Base-by-base conservation (phyloP, 163 green algal genomes). In the Chloroidium sp. region DNA sequence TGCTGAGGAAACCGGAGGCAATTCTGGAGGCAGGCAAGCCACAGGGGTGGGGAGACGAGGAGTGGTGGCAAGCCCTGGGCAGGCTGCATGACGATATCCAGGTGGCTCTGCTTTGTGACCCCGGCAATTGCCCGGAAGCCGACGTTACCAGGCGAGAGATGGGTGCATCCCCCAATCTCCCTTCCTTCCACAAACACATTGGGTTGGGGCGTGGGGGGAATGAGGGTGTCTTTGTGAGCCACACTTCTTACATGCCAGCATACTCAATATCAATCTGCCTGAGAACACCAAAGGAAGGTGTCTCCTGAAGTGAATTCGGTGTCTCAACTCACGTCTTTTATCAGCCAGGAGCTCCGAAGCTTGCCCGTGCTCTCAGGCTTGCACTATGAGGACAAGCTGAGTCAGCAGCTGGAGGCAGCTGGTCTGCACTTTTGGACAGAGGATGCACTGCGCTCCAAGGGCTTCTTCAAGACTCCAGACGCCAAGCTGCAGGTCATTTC, bases 391-490 rank as follows among this genome's bases (percentile, higher is more conserved):
- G 85, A 85, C 62, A 77, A 88, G 75, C 84, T 98, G 84, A 88
- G 90, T 59, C 76, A 85, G 0, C 61, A 80, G 14, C 85, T 98
- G 83, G 3, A 57, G 58, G 80, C 59, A 1, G 81, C 84, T 2
- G 85, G 87, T 3, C 79, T 97, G 3, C 69, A 87, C 1, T 97
- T 92, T 84, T 95, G 91, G 88, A 94, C 89, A 1, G 94, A 98
- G 82, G 77, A 84, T 3, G 82, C 91, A 62, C 88, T 98, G 79
- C 82, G 94, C 2, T 80, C 81, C 2, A 82, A 91, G 59, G 93
- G 93, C 12, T 92, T 90, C 79, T 89, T 90, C 85, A 95, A 97
- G 86, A 98, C 94, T 1, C 90, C 90, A 1, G 90, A 94, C 61
- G 89, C 79, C 81, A 90, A 69, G 82, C 83, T 97, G 75, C 87